Evolutionary conservation across 495 filamentous ascomycete genomes (phyloP), one percentile per base, ranked within the genome.

Genomic region (Aspergillus bridgeri): DNA sequence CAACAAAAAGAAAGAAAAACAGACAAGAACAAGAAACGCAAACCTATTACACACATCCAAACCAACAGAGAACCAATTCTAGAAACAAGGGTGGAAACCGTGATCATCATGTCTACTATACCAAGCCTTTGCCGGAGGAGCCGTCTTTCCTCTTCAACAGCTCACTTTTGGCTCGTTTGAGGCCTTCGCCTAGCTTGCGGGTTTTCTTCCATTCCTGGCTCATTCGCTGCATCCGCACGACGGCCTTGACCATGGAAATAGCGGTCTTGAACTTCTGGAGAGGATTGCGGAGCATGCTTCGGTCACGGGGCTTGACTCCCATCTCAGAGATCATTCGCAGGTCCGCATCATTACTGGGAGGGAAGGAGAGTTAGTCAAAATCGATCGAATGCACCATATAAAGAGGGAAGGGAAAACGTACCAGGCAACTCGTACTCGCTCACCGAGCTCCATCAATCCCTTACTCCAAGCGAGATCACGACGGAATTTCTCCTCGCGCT

Each of bases 291-390:
- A 62, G 27, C 38, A 71, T 52, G 11, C 51, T 59, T 38, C 65
- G 65, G 47, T 75, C 69, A 17, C 67, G 68, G 42, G 73, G 51
- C 54, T 79, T 80, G 63, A 89, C 82, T 50, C 88, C 86, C 80
- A 96, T 95, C 56, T 87, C 81, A 57, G 85, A 79, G 55, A 98
- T 85, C 69, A 96, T 87, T 43, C 84, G 81, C 29, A 98, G 83
- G 67, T 97, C 90, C 60, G 88, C 90, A 72, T 93, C 87, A 79
- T 97, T 98, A 71, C 93, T 97, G 65, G 52, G 17, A 51, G 33
- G 19, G 53, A 61, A 63, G 67, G 56, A 47, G 63, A 65, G 60
- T 67, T 45, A 54, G 24, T 9, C 60, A 38, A 18, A 21, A 45
- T 33, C 49, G 42, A 58, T 43, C 59, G 18, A 44, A 57, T 42